Percentiles rank a stretch among this genome's conserved stretches.
phyloP scores from a whole-genome alignment of 2,329 filamentous ascomycete species.

The Ophiosphaerella herpotricha region DNA sequence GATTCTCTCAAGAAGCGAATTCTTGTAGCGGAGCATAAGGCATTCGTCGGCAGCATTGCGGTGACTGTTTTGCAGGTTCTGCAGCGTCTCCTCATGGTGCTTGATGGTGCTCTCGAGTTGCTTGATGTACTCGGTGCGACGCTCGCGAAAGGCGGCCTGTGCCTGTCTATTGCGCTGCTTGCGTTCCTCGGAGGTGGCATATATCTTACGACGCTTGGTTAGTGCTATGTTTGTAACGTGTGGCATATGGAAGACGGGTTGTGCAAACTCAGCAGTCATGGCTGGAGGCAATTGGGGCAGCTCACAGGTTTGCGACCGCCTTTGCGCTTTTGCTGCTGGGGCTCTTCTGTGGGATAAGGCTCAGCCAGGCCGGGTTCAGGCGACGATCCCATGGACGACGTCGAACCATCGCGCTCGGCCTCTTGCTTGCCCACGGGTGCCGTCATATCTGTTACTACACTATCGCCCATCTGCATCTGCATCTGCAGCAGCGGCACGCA shows the following conservation, averaged over 20 bases:
- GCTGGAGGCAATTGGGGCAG: slow-evolving; percentile 33
- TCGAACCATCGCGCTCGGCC: slow-evolving; percentile 50
- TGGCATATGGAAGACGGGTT: slow-evolving; percentile 9
- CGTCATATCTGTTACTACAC: slow-evolving; percentile 51
- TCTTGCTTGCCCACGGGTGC: slow-evolving; percentile 53
- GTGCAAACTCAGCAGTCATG: slow-evolving; percentile 28
- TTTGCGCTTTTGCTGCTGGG: slow-evolving; percentile 81
- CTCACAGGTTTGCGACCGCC: slow-evolving; percentile 95
- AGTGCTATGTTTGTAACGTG: slow-evolving; percentile 44
- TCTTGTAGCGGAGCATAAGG: slow-evolving; percentile 97
- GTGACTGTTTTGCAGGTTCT: slow-evolving; percentile 91
- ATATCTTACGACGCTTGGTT: slow-evolving; percentile 70
- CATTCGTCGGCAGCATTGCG: slow-evolving; percentile 95
- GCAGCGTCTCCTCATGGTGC: slow-evolving; percentile 91
- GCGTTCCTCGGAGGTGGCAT: slow-evolving; percentile 96
- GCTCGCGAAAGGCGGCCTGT: slow-evolving; percentile 94
- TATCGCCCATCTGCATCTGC: slow-evolving; percentile 56
- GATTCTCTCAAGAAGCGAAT: slow-evolving; percentile 92
- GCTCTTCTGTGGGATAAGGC: slow-evolving; percentile 50
- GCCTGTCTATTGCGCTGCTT: slow-evolving; percentile 98
- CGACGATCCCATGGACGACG: slow-evolving; percentile 55
- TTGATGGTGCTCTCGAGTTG: slow-evolving; percentile 97
- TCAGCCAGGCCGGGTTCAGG: slow-evolving; percentile 51
- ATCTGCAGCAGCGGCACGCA: slow-evolving; percentile 23
- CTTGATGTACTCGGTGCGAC: slow-evolving; percentile 98